phyloP scores from a whole-genome alignment of 2,329 filamentous ascomycete genomes.

The Trichoderma atroviride region DNA sequence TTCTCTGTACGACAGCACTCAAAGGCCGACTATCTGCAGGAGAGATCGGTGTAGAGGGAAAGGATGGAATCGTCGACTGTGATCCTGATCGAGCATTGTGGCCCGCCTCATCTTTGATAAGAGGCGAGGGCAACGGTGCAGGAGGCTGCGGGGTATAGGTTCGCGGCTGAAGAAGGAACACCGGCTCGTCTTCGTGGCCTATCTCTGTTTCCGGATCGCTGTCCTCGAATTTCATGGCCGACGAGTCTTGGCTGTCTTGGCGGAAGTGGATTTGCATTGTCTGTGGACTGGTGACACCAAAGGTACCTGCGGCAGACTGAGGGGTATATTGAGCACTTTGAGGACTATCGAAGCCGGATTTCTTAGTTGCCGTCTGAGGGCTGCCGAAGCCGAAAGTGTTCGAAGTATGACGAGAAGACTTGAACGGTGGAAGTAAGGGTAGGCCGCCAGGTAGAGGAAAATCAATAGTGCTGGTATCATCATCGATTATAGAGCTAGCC shows the following conservation, averaged over 20 bases:
- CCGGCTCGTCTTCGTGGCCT: constrained; percentile 37
- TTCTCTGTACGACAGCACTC: constrained; percentile 30
- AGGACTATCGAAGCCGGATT: background rate
- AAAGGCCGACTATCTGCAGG: background rate
- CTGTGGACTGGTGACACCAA: background rate
- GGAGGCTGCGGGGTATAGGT: constrained; percentile 59
- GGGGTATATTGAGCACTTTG: constrained; percentile 4
- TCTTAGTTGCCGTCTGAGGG: background rate
- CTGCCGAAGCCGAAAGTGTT: constrained; percentile 8
- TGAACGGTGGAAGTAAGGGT: constrained; percentile 31
- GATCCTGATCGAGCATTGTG: constrained; percentile 25
- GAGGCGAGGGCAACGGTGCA: constrained; percentile 49
- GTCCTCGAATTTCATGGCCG: background rate
- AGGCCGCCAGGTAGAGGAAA: constrained; percentile 34
- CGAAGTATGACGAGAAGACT: constrained; percentile 1
- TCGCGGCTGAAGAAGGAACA: constrained; percentile 59
- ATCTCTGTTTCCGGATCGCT: constrained; percentile 21
- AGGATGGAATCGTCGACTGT: constrained; percentile 32
- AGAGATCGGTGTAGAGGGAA: background rate
- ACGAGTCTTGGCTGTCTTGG: constrained; percentile 5
- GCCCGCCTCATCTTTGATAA: constrained; percentile 35
- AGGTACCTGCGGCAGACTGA: background rate
- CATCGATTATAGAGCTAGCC: constrained; percentile 23
- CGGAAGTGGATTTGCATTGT: constrained; percentile 10
- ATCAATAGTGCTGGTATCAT: constrained; percentile 29